Evolutionary conservation across 164 flowering plant species (phyloP), one percentile per base, ranked within the genome.

Genomic region (Platanus orientalis): DNA sequence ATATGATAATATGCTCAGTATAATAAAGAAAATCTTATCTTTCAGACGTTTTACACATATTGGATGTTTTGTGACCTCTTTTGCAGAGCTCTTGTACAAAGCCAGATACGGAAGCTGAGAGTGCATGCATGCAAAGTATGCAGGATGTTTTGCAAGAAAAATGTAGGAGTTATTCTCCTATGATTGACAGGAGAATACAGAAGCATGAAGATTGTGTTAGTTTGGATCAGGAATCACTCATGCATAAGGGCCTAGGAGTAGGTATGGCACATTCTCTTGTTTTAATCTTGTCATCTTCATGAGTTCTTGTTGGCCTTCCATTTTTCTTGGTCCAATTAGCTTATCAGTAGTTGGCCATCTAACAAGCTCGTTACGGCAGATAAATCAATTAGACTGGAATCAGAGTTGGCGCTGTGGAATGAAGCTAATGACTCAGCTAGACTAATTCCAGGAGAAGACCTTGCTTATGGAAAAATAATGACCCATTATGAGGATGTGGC

Each of bases 81-180:
- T n/a, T n/a, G n/a, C n/a, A n/a, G n/a, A 94, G 96, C 80, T 91
- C 98, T 63, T 87, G 92, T 65, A 79, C 96, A 69, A 91, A 76
- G 63, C 90, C 83, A 47, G 90, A 80, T 52, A 16, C 76, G 60
- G 90, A 89, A 75, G 82, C 72, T 71, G 89, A 86, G 70, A 79
- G 81, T 64, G 67, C 79, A 25, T 64, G 61, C 54, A 28, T 73
- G 60, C 84, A 73, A 62, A 58, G 70, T 42, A 40, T 58, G 69
- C 84, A 76, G 71, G 83, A 76, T 42, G 48, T 39, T 30, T 65
- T 70, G 7, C 63, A 62, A 62, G 61, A 63, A 36, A 68, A 70
- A 34, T 19, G 55, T 27, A 21, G 66, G 56, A 71, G 51, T 48
- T n/a, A n/a, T n/a, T 40, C 68, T 34, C 52, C 53, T 51, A 51